Evolutionary conservation across 306 rosid species (phyloP), one percentile per base, ranked within the genome.

Genomic region (Gastrolobium bilobum): DNA sequence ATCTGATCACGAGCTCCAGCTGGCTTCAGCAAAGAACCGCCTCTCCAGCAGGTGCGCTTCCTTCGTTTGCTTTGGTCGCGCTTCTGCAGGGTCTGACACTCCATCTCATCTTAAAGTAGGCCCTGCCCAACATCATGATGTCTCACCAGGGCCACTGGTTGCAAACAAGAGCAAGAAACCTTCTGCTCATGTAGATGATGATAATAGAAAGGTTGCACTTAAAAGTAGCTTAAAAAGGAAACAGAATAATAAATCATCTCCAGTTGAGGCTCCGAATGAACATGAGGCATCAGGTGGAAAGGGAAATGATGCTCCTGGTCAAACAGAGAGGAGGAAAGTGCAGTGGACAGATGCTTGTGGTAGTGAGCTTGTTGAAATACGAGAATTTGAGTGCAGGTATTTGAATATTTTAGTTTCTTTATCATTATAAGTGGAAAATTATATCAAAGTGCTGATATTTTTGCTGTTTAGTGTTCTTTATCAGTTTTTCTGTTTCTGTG

Each of bases 261-360:
- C 84, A 60, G 73, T 79, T 50, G 81, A 80, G 75, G 82, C 64
- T 75, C 75, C 82, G 73, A 75, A 61, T 63, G 89, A 75, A 65
- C 69, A 29, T 59, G 86, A 78, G 81, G 75, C 77, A 42, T 46
- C 33, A 2, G 82, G 78, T 70, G 87, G 73, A 76, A 82, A 73
- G 46, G 80, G 65, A 58, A 82, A 69, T 71, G 81, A 83, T 84
- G 75, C 68, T 61, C 73, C 82, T 78, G 84, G 63, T 84, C 87
- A 73, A 64, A 75, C 68, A 6, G 93, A 88, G 82, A 73, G 70
- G 68, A 89, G 97, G 81, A 91, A 90, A 79, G 93, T 91, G 48
- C 98, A 87, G 85, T 93, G 98, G 98, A 91, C 92, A 7, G 98
- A 93, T 87, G 73, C 81, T 68, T 89, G 92, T 54, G 97, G 98